A percentile compares a stretch with the other conserved stretches of the same genome.
Conservation (phyloP, 192 early-diverging fungal genomes). For the Coemansia sp. region DNA sequence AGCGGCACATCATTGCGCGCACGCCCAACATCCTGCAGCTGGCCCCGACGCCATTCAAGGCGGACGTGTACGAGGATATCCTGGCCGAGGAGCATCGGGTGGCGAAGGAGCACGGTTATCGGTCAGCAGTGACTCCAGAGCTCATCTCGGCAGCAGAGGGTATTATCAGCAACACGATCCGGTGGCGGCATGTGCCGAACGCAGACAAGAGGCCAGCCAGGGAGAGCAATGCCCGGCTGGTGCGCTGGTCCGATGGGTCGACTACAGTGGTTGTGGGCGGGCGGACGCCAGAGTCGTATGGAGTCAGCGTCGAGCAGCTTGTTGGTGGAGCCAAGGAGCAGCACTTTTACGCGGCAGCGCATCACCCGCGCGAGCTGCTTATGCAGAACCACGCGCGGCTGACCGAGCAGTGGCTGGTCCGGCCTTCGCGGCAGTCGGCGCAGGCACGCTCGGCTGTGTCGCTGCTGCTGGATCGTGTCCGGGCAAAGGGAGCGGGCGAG, state of each 20-base stretch:
- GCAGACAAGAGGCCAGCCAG: not conserved
- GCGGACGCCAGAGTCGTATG: slow-evolving; percentile 16
- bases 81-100: slow-evolving; percentile 31
- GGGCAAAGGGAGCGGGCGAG: not conserved
- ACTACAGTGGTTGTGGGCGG: slow-evolving; percentile 36
- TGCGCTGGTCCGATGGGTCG: slow-evolving; percentile 49
- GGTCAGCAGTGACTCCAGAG: slow-evolving; percentile 25
- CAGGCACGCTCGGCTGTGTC: slow-evolving; percentile 18
- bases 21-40: slow-evolving; percentile 44
- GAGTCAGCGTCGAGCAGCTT: slow-evolving; percentile 23
- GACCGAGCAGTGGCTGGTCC: slow-evolving; percentile 33
- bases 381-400: slow-evolving; percentile 40
- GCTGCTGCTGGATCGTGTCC: slow-evolving; percentile 7
- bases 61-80: slow-evolving; percentile 29
- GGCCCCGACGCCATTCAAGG: slow-evolving; percentile 31
- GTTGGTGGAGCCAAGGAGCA: slow-evolving; percentile 10
- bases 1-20: slow-evolving; percentile 24
- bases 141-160: slow-evolving; percentile 36
- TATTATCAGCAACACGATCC: slow-evolving; percentile 37
- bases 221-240: slow-evolving; percentile 44
- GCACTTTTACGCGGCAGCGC: slow-evolving; percentile 22
- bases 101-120: slow-evolving; percentile 23
- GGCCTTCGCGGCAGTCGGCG: slow-evolving; percentile 26
- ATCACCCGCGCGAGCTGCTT: slow-evolving; percentile 20
- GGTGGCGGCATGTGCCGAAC: slow-evolving; percentile 25